Conservation (phyloP, 2,329 filamentous ascomycete species). For the Paraconiothyrium brasiliense region DNA sequence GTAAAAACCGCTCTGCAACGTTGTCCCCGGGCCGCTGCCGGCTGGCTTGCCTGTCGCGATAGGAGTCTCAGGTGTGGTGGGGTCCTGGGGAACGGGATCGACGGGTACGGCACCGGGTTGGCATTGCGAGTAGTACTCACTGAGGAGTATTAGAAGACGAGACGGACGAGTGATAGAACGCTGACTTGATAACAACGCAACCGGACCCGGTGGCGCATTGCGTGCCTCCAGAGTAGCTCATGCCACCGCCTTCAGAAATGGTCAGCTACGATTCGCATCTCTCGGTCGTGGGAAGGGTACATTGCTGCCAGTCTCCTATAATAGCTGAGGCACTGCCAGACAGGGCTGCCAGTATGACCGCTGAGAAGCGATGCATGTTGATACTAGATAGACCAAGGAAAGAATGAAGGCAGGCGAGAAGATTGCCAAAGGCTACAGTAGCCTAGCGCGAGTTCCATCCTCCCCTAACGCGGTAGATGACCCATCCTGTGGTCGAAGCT, state of each 20-base stretch:
- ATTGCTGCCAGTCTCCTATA: constrained; percentile 46
- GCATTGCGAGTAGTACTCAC: constrained; percentile 53
- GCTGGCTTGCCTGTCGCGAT: constrained; percentile 35
- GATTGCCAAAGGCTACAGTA: neutral
- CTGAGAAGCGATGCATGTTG: constrained; percentile 35
- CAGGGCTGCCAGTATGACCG: constrained; percentile 34
- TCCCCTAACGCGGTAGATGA: neutral
- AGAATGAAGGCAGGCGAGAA: constrained; percentile 1
- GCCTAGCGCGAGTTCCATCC: neutral
- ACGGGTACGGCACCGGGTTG: constrained; percentile 46
- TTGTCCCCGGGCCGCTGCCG: constrained; percentile 53
- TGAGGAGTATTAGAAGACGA: constrained; percentile 23
- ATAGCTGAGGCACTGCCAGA: constrained; percentile 35
- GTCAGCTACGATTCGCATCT: constrained; percentile 2
- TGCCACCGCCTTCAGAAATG: constrained; percentile 37
- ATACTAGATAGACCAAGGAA: neutral
- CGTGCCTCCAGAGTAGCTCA: constrained; percentile 37
- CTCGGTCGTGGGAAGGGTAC: constrained; percentile 24
- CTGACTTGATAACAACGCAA: constrained; percentile 46
- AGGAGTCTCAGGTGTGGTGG: constrained; percentile 21
- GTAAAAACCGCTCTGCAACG: constrained; percentile 62
- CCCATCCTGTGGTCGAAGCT: constrained; percentile 16
- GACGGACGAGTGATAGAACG: neutral
- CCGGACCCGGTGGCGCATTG: constrained; percentile 35
- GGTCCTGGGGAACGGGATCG: constrained; percentile 21